Base-by-base conservation (phyloP, 2,329 filamentous ascomycete species). In the Sporothrix pseudoabietina region DNA sequence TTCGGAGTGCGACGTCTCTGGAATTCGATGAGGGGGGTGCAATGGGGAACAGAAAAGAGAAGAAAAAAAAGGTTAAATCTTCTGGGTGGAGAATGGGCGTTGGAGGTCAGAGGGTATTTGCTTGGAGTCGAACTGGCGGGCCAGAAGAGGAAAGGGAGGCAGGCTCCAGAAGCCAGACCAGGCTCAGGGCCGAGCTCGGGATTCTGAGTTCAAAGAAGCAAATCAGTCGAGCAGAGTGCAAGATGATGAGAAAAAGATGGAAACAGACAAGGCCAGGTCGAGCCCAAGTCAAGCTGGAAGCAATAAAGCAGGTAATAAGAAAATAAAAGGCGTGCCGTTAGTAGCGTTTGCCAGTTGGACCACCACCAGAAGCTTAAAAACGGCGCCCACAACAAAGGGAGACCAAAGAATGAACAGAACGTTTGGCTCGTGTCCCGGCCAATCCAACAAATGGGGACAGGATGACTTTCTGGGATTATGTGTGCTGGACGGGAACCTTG, bases 371-470 rank as follows among this genome's bases (percentile, higher is more conserved):
- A 69, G 66, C 47, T 54, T 39, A 54, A 54, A 54, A 54, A 54
- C 47, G 32, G 39, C 47, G 32, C 47, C 30, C 66, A 39, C 35
- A 14, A 66, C 19, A 19, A 63, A 63, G 35, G 35, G 39, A 22
- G 39, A n/a, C 35, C 19, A 14, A 55, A 63, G 59, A 19, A 16
- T 12, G 14, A 47, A 6, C 4, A 16, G 44, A 32, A 32, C 12
- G 22, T 52, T 26, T 49, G 44, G 65, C 22, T 68, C 65, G 44
- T 52, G 65, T 30, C 61, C 39, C 59, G 59, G 35, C 63, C 63
- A 66, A 47, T 66, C 61, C 63, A 66, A 41, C 63, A 66, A 66
- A 66, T 16, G 41, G 65, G 63, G 65, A 52, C 26, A 35, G 65
- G n/a, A 30, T n/a, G 30, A n/a, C 44, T 12, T 69, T 55, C 30